These are phyloP conservation scores for Lichtheimia corymbifera DNA, from an alignment of 371 early-diverging fungal species.

Conservation along the genomic window DNA sequence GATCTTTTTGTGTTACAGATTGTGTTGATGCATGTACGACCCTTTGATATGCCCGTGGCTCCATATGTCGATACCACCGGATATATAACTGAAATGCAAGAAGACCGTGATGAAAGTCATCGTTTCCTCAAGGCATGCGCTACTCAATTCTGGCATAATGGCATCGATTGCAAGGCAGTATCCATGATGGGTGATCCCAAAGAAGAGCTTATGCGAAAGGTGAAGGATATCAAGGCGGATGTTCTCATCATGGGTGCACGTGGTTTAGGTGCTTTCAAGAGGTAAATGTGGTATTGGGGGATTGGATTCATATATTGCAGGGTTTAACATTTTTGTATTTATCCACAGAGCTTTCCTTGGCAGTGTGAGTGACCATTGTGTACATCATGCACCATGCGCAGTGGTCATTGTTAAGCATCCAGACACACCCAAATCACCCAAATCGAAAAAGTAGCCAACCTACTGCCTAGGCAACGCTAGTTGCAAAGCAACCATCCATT, in stretches of 20 bases:
- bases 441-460: too few relatives aligned
- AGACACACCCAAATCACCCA: too few relatives aligned
- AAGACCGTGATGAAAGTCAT: conserved; percentile 44
- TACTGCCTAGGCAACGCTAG: too few relatives aligned
- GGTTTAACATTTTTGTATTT: not conserved
- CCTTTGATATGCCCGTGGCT: conserved; percentile 34
- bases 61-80: conserved; percentile 39
- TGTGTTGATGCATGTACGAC: conserved; percentile 38
- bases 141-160: conserved; percentile 21
- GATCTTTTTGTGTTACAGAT: conserved; percentile 16
- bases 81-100: conserved; percentile 32
- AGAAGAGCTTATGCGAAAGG: conserved; percentile 54
- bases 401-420: conserved; percentile 42
- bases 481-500: too few relatives aligned
- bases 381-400: conserved; percentile 48
- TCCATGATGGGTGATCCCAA: conserved; percentile 61
- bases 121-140: conserved; percentile 34
- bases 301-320: not conserved
- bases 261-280: conserved; percentile 51
- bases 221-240: conserved; percentile 53
- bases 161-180: conserved; percentile 59
- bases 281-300: conserved; percentile 24
- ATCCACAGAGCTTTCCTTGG: conserved; percentile 45
- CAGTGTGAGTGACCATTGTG: conserved; percentile 56
- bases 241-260: conserved; percentile 60